Percentiles rank a stretch among this genome's conserved stretches.
These are phyloP conservation scores for Neurospora sp. DNA, from an alignment of 495 filamentous ascomycete genomes.

Conservation along the genomic window DNA sequence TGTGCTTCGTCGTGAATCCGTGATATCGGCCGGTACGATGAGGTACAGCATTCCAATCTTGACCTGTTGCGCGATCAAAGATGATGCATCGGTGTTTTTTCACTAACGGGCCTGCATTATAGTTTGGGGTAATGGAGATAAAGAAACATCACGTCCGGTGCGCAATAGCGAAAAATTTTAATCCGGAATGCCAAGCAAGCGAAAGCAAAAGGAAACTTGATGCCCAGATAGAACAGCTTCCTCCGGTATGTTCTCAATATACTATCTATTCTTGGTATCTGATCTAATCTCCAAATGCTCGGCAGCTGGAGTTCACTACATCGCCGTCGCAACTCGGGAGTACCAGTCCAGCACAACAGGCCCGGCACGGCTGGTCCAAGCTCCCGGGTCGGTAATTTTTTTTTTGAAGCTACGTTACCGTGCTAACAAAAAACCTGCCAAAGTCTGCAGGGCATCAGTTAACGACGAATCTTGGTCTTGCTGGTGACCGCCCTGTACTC, in stretches of 20 bases:
- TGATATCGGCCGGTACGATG: not conserved
- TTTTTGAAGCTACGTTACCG: not conserved
- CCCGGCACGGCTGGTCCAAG: not conserved
- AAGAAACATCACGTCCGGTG: not conserved
- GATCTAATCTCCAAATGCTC: not conserved
- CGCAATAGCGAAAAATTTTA: too few relatives aligned
- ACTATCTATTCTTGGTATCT: not conserved
- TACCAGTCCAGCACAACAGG: not conserved
- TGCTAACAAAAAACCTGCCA: not conserved
- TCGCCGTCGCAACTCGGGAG: not conserved
- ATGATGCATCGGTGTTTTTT: not conserved
- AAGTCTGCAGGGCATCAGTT: too few relatives aligned
- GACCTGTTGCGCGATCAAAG: not conserved
- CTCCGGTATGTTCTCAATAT: not conserved
- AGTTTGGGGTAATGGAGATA: not conserved
- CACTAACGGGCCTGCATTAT: not conserved
- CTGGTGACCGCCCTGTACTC: too few relatives aligned
- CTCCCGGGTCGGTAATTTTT: not conserved
- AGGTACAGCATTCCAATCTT: not conserved
- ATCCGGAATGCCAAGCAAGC: not conserved
- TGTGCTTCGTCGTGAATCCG: not conserved
- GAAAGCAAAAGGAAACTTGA: not conserved
- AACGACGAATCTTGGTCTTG: too few relatives aligned
- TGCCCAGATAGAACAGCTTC: not conserved
- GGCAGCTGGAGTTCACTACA: not conserved